Base-by-base conservation (phyloP, 352 stramenopile genomes). In the Globisporangium nunn region DNA sequence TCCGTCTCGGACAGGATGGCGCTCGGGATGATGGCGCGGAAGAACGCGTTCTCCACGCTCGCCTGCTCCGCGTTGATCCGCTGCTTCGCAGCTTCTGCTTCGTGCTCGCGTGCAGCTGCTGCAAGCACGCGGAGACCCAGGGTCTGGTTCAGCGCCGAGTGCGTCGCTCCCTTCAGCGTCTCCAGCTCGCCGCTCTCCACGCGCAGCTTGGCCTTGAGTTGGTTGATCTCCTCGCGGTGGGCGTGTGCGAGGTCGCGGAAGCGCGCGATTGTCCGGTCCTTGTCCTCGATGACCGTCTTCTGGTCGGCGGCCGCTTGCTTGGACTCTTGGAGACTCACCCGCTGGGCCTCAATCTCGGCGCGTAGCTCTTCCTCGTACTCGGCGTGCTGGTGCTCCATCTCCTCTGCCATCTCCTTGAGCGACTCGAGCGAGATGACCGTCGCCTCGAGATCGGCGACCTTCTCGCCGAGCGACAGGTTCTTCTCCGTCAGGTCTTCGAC, bases 401-500 rank as follows among this genome's bases (percentile, higher is more conserved):
- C 86, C 52, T 96, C 84, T 23, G 78, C 83, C 64, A 96, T 74
- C 43, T 94, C 84, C 31, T 87, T 85, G 30, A 96, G 63, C 2
- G 79, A 81, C 51, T 96, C 86, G 18, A 93, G 67, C 23, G 82
- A 90, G 28, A 73, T 65, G 14, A 93, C 79, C 0, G 75, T 85
- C 12, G 74, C 73, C 54, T 89, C 78, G 14, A 94, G 51, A 37
- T 94, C 86, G 0, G 84, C 83, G 2, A 93, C 65, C 56, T 88
- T 87, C 14, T 96, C 86, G 6, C 83, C 85, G 1, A 96, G 65
- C 6, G 72, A 87, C 51, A 96, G 41, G 40, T 96, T 96, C 57
- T 93, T 96, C 53, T 96, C 86, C 0, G 86, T 93, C 15, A 96
- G 64, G 44, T 91, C 73, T 71, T 96, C 84, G 23, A 96, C 83